phyloP scores from a whole-genome alignment of 2,329 filamentous ascomycete species.

The Nothopassalora personata region DNA sequence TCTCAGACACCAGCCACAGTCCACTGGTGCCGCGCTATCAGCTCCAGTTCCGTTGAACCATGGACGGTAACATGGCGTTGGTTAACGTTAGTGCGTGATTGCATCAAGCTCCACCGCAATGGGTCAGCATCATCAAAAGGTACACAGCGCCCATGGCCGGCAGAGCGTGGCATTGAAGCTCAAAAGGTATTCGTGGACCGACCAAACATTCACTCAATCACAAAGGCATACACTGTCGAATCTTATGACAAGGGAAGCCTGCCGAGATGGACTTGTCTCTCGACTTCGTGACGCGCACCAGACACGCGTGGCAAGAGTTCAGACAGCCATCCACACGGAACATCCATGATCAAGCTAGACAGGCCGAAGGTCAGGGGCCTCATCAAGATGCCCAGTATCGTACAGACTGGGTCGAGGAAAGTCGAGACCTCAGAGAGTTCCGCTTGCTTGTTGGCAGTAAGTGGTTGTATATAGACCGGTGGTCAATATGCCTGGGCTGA shows the following conservation, averaged over 20 bases:
- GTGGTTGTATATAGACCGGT: background rate
- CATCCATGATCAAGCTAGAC: background rate
- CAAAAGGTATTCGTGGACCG: too few relatives aligned
- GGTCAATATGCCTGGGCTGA: background rate
- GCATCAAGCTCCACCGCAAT: background rate
- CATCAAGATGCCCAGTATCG: background rate
- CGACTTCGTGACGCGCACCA: conserved; percentile 12
- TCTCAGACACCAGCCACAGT: background rate
- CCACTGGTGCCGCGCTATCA: background rate
- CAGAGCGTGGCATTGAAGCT: background rate
- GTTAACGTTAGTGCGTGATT: background rate
- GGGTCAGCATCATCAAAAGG: background rate
- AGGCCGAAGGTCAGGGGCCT: background rate
- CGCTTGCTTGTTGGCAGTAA: conserved; percentile 18
- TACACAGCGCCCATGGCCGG: background rate
- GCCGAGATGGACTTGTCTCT: conserved; percentile 15
- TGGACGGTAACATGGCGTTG: background rate
- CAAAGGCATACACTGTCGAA: too few relatives aligned
- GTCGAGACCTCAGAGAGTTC: conserved; percentile 7
- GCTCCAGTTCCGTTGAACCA: background rate
- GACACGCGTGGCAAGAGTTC: conserved; percentile 18
- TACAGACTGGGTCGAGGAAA: background rate
- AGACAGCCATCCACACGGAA: conserved; percentile 8
- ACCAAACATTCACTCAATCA: too few relatives aligned
- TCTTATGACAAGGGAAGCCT: background rate